Percentiles rank a stretch among this genome's conserved stretches.
These are phyloP conservation scores for Pythium phragmitis DNA, from an alignment of 352 stramenopile genomes.

Conservation along the genomic window DNA sequence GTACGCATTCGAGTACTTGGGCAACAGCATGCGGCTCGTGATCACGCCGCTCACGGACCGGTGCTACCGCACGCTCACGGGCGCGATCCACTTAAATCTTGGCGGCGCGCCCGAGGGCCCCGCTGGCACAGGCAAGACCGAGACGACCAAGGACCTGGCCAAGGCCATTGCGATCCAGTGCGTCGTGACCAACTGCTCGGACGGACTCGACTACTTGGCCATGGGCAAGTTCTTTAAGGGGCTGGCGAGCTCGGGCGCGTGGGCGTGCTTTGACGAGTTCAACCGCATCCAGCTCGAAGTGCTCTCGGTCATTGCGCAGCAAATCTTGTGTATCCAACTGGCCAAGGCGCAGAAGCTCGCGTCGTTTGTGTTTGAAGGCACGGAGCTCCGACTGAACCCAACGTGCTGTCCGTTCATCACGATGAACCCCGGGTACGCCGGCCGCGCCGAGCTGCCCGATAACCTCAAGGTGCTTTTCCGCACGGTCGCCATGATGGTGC, in stretches of 20 bases:
- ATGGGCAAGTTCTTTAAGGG: constrained; percentile 96
- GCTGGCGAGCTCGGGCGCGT: constrained; percentile 91
- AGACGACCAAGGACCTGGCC: constrained; percentile 94
- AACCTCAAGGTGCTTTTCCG: constrained; percentile 85
- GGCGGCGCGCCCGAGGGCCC: constrained; percentile 91
- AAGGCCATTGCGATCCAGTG: constrained; percentile 95
- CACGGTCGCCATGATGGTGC: constrained; percentile 91
- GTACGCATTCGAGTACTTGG: constrained; percentile 97
- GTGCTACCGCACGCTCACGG: constrained; percentile 96
- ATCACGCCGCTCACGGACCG: constrained; percentile 97
- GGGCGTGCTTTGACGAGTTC: constrained; percentile 91
- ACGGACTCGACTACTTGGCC: constrained; percentile 93
- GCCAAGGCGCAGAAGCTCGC: constrained; percentile 75
- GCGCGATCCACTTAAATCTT: constrained; percentile 94
- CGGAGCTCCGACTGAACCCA: constrained; percentile 92
- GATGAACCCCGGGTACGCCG: constrained; percentile 90
- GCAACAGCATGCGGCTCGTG: constrained; percentile 94
- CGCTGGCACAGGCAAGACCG: constrained; percentile 93
- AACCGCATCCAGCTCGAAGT: constrained; percentile 91
- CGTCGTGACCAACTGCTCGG: constrained; percentile 94
- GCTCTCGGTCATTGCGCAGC: constrained; percentile 84
- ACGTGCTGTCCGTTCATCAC: constrained; percentile 81
- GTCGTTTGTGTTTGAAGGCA: constrained; percentile 93
- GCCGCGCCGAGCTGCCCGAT: constrained; percentile 84
- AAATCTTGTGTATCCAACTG: constrained; percentile 92